A percentile compares a stretch with the other conserved stretches of the same genome.
These are phyloP conservation scores for Melaleuca alternifolia DNA, from an alignment of 345 rosid genomes.

Conservation along the genomic window DNA sequence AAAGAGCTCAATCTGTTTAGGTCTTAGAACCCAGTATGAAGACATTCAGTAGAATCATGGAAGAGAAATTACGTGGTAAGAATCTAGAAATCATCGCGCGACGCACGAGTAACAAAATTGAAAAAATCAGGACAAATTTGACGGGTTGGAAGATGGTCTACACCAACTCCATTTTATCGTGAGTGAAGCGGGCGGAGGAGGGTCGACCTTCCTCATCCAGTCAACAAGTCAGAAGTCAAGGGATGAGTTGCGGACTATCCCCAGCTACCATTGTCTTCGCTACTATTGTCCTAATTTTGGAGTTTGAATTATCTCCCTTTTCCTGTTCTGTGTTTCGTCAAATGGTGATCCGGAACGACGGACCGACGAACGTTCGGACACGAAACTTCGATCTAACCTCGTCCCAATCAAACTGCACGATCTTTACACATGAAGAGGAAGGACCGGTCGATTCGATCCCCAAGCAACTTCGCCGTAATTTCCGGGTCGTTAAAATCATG, in stretches of 20 bases:
- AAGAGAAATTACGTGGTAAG: not conserved
- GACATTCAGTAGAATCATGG: not conserved
- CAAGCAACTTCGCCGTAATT: not conserved
- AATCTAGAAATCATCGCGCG: not conserved
- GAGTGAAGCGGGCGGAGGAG: not conserved
- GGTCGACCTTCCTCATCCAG: not conserved
- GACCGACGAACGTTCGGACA: not conserved
- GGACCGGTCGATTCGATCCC: not conserved
- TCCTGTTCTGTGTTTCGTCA: not conserved
- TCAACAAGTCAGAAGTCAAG: not conserved
- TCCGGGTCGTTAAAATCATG: not conserved
- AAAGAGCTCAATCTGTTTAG: not conserved
- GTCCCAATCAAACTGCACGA: not conserved
- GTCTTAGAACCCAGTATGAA: not conserved
- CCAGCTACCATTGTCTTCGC: not conserved
- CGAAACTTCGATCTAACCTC: not conserved
- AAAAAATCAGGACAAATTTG: not conserved
- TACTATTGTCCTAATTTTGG: not conserved
- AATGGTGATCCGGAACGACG: not conserved
- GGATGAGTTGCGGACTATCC: not conserved
- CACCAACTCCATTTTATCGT: not conserved
- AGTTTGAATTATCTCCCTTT: not conserved
- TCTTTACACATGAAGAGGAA: not conserved
- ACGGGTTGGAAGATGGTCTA: not conserved
- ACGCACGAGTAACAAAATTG: not conserved